A percentile compares a stretch with the other conserved stretches of the same genome.
phyloP scores from a whole-genome alignment of 192 early-diverging fungal genomes.

The Rhizoclosmatium sp. region DNA sequence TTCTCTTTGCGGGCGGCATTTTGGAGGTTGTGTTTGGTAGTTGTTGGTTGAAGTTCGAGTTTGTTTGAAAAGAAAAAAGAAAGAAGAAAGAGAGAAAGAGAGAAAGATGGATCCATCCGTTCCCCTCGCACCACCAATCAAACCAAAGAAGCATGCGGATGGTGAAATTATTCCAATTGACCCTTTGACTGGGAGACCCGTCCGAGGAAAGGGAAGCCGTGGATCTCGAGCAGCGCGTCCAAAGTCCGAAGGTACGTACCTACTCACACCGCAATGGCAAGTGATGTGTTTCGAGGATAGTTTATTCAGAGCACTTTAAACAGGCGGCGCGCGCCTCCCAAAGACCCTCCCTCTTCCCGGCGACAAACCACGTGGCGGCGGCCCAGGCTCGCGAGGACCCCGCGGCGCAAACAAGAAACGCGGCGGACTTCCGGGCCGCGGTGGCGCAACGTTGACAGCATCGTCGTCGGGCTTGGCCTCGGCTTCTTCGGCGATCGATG shows the following conservation, averaged over 20 bases:
- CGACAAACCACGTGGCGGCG: not conserved
- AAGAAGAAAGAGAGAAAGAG: not conserved
- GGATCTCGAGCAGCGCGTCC: slow-evolving; percentile 23
- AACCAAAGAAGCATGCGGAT: not conserved
- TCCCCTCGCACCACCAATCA: too few species aligned
- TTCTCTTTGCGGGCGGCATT: not conserved
- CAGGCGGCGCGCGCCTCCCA: slow-evolving; percentile 20
- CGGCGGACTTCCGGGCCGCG: slow-evolving; percentile 26
- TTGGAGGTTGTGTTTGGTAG: not conserved
- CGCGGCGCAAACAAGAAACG: not conserved
- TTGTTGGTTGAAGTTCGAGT: not conserved
- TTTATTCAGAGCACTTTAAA: not conserved
- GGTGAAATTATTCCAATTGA: slow-evolving; percentile 28
- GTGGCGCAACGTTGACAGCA: not conserved
- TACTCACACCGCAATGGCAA: not conserved
- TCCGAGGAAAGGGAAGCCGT: slow-evolving; percentile 23
- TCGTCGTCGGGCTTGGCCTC: too few species aligned
- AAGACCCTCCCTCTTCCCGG: not conserved
- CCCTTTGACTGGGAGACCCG: slow-evolving; percentile 11
- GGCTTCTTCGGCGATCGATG: not conserved
- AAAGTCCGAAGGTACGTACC: slow-evolving; percentile 8
- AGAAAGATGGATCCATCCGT: not conserved
- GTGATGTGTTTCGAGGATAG: not conserved
- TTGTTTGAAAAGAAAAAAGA: slow-evolving; percentile 16
- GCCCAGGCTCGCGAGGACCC: not conserved